A percentile compares a stretch with the other conserved stretches of the same genome.
Conservation (phyloP, 1,284 basidiomycete genomes). For the Tilletia indica region DNA sequence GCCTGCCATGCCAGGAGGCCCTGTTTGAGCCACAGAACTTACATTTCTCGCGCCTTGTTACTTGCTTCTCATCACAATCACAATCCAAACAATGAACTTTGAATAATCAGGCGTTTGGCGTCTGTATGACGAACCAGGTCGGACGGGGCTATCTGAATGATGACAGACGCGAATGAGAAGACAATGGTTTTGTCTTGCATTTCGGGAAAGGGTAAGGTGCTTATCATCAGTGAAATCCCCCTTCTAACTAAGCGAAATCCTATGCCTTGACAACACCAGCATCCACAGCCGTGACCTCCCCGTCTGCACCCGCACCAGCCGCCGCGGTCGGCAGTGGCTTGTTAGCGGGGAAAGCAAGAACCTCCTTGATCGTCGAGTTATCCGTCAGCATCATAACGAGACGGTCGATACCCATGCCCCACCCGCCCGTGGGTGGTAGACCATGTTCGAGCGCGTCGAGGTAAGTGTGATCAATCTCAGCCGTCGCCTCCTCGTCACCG, state of each 20-base stretch:
- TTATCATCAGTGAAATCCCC: no score
- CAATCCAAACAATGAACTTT: no score
- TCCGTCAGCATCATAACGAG: conserved; percentile 47
- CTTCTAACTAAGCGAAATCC: no score
- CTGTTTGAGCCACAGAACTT: no score
- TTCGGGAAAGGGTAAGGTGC: not conserved
- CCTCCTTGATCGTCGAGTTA: conserved; percentile 75
- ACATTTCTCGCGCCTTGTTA: no score
- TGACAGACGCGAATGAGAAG: no score
- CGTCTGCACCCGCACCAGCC: conserved; percentile 8
- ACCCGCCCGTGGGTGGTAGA: conserved; percentile 85
- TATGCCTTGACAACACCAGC: conserved; percentile 16
- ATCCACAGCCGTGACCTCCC: conserved; percentile 3
- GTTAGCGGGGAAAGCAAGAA: conserved; percentile 84
- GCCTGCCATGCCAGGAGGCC: no score
- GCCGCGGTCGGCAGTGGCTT: conserved; percentile 62
- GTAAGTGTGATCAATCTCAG: conserved; percentile 73
- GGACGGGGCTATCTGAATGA: no score
- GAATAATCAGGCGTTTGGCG: no score
- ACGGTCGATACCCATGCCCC: conserved; percentile 48
- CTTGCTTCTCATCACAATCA: no score
- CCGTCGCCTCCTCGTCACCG: conserved; percentile 89
- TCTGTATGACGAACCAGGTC: no score
- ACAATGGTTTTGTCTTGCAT: not conserved
- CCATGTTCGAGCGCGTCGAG: conserved; percentile 83